Conservation (phyloP, 305 asterid genomes). For the Fraxinus nigra region DNA sequence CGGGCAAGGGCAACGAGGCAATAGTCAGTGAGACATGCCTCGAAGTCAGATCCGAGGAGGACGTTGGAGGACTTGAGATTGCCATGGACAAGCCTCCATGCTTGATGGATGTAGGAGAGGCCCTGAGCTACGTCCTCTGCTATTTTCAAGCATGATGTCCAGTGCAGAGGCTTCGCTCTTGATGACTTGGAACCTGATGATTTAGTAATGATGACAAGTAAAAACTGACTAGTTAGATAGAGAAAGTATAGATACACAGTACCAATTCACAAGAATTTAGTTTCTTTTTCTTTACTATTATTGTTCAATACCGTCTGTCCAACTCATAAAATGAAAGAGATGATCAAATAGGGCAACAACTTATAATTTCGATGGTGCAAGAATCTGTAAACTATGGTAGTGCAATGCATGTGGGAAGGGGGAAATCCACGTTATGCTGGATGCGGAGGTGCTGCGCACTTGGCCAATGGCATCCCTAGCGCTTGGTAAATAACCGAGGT, state of each 20-base stretch:
- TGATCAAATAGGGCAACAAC: neutral
- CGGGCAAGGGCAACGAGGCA: slow-evolving; percentile 49
- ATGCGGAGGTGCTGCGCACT: neutral
- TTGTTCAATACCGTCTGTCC: neutral
- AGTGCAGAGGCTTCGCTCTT: slow-evolving; percentile 79
- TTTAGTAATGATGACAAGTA: neutral
- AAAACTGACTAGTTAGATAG: neutral
- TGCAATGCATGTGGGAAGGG: neutral
- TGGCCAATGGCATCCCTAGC: neutral
- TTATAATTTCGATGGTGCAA: neutral
- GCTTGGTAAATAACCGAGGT: neutral
- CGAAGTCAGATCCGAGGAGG: slow-evolving; percentile 82
- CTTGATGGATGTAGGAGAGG: slow-evolving; percentile 89
- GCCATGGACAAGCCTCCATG: slow-evolving; percentile 86
- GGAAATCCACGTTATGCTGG: neutral
- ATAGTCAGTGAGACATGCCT: slow-evolving; percentile 81
- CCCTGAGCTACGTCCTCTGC: slow-evolving; percentile 85
- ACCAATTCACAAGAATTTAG: neutral
- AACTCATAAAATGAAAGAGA: neutral
- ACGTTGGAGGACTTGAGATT: slow-evolving; percentile 82
- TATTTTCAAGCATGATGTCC: slow-evolving; percentile 92
- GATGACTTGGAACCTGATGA: slow-evolving; percentile 61
- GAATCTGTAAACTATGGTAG: neutral
- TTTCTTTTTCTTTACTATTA: neutral
- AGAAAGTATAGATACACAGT: neutral